Conservation (phyloP, 1,284 basidiomycete genomes). For the Marasmius fiardii region DNA sequence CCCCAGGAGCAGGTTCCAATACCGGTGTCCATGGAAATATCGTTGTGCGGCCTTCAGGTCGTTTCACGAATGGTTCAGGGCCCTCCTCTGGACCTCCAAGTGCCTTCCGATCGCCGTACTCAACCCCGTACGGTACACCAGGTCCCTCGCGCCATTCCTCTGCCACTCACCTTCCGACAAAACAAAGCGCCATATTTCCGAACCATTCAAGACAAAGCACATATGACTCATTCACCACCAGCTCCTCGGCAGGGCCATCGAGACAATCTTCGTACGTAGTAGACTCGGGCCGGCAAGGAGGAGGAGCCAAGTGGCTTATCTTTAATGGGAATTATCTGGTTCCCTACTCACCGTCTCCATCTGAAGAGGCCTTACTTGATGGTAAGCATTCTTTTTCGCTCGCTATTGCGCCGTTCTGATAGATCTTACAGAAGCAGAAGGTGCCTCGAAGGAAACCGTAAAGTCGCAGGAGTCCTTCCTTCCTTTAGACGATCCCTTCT, state of each 20-base stretch:
- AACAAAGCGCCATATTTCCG: neutral
- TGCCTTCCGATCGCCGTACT: slow-evolving; percentile 7
- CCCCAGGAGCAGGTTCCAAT: neutral
- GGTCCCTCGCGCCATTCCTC: neutral
- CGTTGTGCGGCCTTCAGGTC: too few relatives aligned
- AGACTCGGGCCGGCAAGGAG: neutral
- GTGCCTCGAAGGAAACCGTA: neutral
- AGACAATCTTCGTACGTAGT: neutral
- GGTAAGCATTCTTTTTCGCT: neutral
- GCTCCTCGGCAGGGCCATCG: neutral
- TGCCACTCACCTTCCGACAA: neutral
- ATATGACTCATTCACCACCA: neutral
- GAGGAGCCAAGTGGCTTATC: neutral
- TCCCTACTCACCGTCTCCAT: neutral
- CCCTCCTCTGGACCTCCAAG: neutral
- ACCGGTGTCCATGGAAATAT: neutral
- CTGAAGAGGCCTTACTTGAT: neutral
- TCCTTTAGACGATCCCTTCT: neutral
- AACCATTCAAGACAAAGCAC: neutral
- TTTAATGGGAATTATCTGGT: neutral
- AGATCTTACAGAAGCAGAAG: neutral
- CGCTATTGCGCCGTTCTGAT: neutral
- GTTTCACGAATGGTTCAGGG: neutral
- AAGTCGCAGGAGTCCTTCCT: neutral
- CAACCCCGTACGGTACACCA: slow-evolving; percentile 1